Evolutionary conservation across 1,284 basidiomycete species (phyloP), one percentile per base, ranked within the genome.

Genomic region (Leccinum griseonigrum): DNA sequence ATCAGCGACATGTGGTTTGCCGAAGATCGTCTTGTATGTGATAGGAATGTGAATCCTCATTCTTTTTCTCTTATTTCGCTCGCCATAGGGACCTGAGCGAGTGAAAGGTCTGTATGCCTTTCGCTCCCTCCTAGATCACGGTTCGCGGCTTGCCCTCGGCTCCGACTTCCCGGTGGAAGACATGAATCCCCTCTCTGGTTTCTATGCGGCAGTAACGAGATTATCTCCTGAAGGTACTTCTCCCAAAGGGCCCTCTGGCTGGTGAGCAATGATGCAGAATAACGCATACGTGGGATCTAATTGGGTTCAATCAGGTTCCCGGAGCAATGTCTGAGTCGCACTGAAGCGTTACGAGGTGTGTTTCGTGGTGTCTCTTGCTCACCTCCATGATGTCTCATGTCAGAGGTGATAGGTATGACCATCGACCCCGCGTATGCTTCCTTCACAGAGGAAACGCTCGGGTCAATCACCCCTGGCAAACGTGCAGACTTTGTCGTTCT

Each of bases 1-100:
- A 89, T 85, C 61, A 89, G 87, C 65, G 93, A 97, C 74, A 96
- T 96, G 94, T 90, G 87, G 83, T 97, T 92, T 72, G 92, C 90
- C 8, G 84, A 94, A 74, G 84, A 87, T 57, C 86, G 92, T 60
- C 76, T 96, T 65, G 91, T 91, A 72, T 68, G 81, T 75, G 50
- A 38, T 13, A 13, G 50, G 5, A 8, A 22, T 11, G 13, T 9
- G 16, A 16, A 3, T 18, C 22, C 2, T 31, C 26, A 32, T 28
- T 29, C 3, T 1, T 46, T 22, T 10, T 18, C 11, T 6, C 43
- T 18, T 11, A 46, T 53, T 32, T 36, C 29, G 48, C 52, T n/a
- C 54, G 22, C 28, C 51, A 56, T 61, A 90, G 90, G 94, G 94
- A 4, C 83, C 89, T 16, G 90, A 94, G 67, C 86, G 95, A 57